Evolutionary conservation across 108 stramenopile species (phyloP), one percentile per base, ranked within the genome.

Genomic region (Pelagomonas calceolata): DNA sequence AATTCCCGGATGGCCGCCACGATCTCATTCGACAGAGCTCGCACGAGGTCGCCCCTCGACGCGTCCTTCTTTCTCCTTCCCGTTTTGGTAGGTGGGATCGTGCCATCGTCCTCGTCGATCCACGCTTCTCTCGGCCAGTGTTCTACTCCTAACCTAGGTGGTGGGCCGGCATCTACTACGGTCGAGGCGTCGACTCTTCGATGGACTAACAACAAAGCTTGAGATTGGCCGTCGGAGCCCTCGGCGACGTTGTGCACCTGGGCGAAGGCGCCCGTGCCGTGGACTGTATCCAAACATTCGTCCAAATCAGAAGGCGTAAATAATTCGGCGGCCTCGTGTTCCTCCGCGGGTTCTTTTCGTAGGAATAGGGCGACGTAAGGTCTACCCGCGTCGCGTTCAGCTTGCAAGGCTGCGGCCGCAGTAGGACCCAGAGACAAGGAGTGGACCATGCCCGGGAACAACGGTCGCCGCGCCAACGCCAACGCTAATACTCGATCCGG

Each of bases 1-100:
- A 98, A 85, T 72, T 95, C 94, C 36, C 95, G 89, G 73, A 96
- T 90, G 34, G 93, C 90, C 64, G 83, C 83, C 45, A 98, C 70
- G 30, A 98, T 89, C 82, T 98, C 97, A 73, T 98, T 95, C 69
- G 84, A 83, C 44, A 96, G 84, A 14, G 98, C 98, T 16, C 89
- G 87, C 39, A 98, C 94, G 21, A 88, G 90, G 69, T 91, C 91
- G 68, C 86, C 81, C 44, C 74, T 66, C 32, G 68, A 44, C 3
- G 88, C 73, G 66, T 83, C 85, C 26, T 79, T 68, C 16, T 76
- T 77, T 16, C 60, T 4, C 4, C 33, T 5, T 5, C 39, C 39
- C 9, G 9, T 5, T 12, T 43, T 43, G 9, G 39, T 12, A n/a
- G n/a, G n/a, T n/a, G n/a, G n/a, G n/a, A n/a, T n/a, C 7, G 18